A percentile compares a stretch with the other conserved stretches of the same genome.
phyloP scores from a whole-genome alignment of 495 filamentous ascomycete species.

The Cercophora sp. region DNA sequence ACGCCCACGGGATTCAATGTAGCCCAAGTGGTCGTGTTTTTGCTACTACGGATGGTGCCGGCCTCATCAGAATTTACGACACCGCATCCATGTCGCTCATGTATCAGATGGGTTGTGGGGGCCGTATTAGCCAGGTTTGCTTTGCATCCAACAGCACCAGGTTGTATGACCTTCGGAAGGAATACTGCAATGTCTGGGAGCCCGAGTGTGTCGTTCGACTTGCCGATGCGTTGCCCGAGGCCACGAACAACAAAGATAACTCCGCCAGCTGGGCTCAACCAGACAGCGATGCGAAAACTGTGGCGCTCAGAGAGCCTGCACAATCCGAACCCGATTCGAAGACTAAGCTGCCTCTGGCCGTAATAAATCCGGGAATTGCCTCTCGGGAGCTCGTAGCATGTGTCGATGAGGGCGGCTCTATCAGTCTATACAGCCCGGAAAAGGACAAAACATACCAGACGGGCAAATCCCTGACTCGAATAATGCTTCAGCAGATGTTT shows the following conservation, averaged over 20 bases:
- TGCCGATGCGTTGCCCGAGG: not conserved
- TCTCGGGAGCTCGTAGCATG: too few relatives aligned
- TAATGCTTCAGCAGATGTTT: too few relatives aligned
- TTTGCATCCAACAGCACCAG: not conserved
- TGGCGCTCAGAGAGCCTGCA: not conserved
- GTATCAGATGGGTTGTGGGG: not conserved
- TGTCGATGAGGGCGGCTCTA: too few relatives aligned
- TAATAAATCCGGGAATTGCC: too few relatives aligned
- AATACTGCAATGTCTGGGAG: constrained; percentile 12
- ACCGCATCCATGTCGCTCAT: constrained; percentile 9
- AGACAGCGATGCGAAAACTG: not conserved
- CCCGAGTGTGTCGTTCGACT: not conserved
- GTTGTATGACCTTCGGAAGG: constrained; percentile 1
- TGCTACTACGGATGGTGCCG: not conserved
- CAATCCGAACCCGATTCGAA: too few relatives aligned
- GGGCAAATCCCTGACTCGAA: too few relatives aligned
- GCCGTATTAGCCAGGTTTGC: not conserved
- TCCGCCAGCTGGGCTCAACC: not conserved
- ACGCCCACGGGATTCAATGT: not conserved
- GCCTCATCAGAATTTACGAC: constrained; percentile 3
- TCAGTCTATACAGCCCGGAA: too few relatives aligned
- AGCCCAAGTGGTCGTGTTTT: constrained; percentile 8
- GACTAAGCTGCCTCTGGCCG: too few relatives aligned
- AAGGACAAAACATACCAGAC: too few relatives aligned
- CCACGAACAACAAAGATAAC: not conserved